A percentile compares a stretch with the other conserved stretches of the same genome.
phyloP scores from a whole-genome alignment of 192 early-diverging fungal genomes.

The Pilaira anomala region DNA sequence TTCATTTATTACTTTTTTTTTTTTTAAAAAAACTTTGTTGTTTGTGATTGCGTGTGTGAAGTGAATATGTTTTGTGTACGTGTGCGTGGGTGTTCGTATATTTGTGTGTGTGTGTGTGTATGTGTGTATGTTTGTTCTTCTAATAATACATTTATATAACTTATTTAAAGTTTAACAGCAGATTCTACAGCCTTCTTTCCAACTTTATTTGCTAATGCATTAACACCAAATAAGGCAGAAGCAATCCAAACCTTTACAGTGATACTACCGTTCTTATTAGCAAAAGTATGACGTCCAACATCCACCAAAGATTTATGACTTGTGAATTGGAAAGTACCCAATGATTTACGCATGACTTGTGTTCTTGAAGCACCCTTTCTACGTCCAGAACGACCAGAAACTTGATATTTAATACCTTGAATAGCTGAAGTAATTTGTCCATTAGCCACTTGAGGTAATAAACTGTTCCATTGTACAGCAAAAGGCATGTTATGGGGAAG shows the following conservation, averaged over 20 bases:
- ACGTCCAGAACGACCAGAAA: constrained; percentile 36
- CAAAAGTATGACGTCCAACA: constrained; percentile 39
- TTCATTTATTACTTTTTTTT: constrained; percentile 7
- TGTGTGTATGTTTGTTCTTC: too few species aligned
- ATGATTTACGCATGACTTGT: constrained; percentile 34
- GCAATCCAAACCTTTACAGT: constrained; percentile 44
- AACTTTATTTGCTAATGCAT: constrained; percentile 29
- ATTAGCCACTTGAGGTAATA: constrained; percentile 35
- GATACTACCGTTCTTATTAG: constrained; percentile 41
- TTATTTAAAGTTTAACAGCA: neutral
- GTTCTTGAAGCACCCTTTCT: constrained; percentile 38
- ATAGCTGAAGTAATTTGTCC: constrained; percentile 35
- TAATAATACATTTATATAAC: too few species aligned
- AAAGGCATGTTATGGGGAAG: constrained; percentile 35
- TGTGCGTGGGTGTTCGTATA: too few species aligned
- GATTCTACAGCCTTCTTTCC: constrained; percentile 22
- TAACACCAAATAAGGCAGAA: constrained; percentile 36
- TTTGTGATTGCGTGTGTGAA: neutral
- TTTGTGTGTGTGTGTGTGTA: too few species aligned
- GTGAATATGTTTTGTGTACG: too few species aligned
- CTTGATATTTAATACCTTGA: constrained; percentile 42
- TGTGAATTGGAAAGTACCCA: constrained; percentile 43
- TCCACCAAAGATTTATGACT: constrained; percentile 37
- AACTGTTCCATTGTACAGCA: constrained; percentile 34
- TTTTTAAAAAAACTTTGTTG: neutral